Percentiles rank a stretch among this genome's conserved stretches.
Conservation (phyloP, 192 early-diverging fungal genomes). For the Haplosporangium gracile region DNA sequence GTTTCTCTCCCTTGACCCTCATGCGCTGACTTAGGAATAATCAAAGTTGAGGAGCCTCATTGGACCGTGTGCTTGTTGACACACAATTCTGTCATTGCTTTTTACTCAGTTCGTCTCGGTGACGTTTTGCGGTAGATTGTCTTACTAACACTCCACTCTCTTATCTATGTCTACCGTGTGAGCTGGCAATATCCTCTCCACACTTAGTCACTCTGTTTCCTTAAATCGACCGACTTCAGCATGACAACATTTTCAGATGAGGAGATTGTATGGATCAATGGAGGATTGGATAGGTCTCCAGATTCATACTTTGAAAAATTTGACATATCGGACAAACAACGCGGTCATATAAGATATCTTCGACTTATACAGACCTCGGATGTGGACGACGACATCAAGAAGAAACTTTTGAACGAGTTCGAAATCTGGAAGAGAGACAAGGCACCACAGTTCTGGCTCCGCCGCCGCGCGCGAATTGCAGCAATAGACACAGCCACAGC, state of each 20-base stretch:
- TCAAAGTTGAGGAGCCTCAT: slow-evolving; percentile 20
- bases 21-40: slow-evolving; percentile 17
- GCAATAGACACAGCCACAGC: too few species aligned
- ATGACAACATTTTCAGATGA: too few species aligned
- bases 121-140: too few species aligned
- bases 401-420: background rate
- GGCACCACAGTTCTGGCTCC: too few species aligned
- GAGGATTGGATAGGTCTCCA: background rate
- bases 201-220: too few species aligned
- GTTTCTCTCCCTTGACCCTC: slow-evolving; percentile 13
- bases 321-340: slow-evolving; percentile 3
- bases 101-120: slow-evolving; percentile 3
- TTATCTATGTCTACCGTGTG: too few species aligned
- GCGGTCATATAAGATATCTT: background rate
- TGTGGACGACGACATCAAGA: background rate
- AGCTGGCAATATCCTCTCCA: too few species aligned
- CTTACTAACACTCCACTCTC: too few species aligned
- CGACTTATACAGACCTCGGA: background rate
- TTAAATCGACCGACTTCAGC: too few species aligned
- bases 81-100: slow-evolving; percentile 4
- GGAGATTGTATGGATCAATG: slow-evolving; percentile 5
- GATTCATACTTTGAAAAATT: background rate
- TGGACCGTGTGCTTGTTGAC: slow-evolving; percentile 24
- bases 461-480: too few species aligned
- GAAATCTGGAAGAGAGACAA: background rate